A percentile compares a stretch with the other conserved stretches of the same genome.
Conservation (phyloP, 2,329 filamentous ascomycete genomes). For the Nothopassalora personata region DNA sequence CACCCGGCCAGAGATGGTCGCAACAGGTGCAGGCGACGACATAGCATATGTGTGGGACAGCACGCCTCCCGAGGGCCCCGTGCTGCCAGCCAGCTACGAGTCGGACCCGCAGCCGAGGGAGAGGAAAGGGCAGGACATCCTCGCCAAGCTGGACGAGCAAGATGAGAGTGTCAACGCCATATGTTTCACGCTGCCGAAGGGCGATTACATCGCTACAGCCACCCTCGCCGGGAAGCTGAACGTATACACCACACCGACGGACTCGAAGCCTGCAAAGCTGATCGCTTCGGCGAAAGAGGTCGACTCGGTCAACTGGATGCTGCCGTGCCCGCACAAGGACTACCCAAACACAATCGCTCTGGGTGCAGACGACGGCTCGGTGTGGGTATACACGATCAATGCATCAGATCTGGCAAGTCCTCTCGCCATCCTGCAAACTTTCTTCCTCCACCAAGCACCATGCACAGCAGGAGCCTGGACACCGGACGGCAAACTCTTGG, state of each 20-base stretch:
- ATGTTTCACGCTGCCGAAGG: slow-evolving; percentile 73
- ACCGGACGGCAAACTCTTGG: slow-evolving; percentile 76
- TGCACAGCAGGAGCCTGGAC: slow-evolving; percentile 92
- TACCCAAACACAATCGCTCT: slow-evolving; percentile 80
- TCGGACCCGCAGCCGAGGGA: slow-evolving; percentile 56
- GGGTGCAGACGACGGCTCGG: slow-evolving; percentile 82
- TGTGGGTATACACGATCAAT: slow-evolving; percentile 93
- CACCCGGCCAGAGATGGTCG: slow-evolving; percentile 66
- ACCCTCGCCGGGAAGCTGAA: slow-evolving; percentile 81
- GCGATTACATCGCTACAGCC: slow-evolving; percentile 79
- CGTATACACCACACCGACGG: slow-evolving; percentile 38
- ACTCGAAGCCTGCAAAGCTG: slow-evolving; percentile 43
- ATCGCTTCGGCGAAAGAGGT: slow-evolving; percentile 80
- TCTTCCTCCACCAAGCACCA: slow-evolving; percentile 80
- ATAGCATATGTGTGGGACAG: slow-evolving; percentile 82
- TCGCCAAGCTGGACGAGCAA: slow-evolving; percentile 82
- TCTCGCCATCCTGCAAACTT: slow-evolving; percentile 80
- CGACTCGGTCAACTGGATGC: slow-evolving; percentile 79
- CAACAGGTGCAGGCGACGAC: slow-evolving; percentile 83
- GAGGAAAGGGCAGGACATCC: slow-evolving; percentile 54
- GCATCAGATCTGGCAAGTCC: slow-evolving; percentile 54
- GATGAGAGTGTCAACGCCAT: slow-evolving; percentile 85
- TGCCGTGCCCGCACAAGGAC: slow-evolving; percentile 63
- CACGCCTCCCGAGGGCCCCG: slow-evolving; percentile 54
- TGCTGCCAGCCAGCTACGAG: slow-evolving; percentile 72